Percentiles rank a stretch among this genome's conserved stretches.
Evolutionary conservation across 768 basidiomycete genomes (phyloP).

Genomic region (Phaffia australis): DNA sequence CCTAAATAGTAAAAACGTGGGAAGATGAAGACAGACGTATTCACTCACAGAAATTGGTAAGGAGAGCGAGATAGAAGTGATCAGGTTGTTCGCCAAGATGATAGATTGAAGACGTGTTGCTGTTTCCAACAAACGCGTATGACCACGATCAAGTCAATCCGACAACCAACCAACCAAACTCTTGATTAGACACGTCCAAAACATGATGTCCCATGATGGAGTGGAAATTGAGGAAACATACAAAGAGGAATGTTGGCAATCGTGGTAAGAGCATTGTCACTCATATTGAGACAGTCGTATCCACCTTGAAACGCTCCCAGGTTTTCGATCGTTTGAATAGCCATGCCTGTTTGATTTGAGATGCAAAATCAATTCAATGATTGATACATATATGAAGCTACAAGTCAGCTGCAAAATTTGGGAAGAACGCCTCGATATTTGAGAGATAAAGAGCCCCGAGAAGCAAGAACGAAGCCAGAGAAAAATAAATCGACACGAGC

Average conservation of each 20-base stretch:
- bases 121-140: neutral
- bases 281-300: slow-evolving; percentile 25
- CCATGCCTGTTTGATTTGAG: slow-evolving; percentile 10
- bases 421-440: too few relatives aligned
- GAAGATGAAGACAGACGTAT: neutral
- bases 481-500: neutral
- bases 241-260: slow-evolving; percentile 26
- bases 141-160: neutral
- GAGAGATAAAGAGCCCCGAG: neutral
- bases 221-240: neutral
- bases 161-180: neutral
- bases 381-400: neutral
- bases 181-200: neutral
- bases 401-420: too few relatives aligned
- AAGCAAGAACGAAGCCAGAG: neutral
- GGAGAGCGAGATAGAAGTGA: slow-evolving; percentile 21
- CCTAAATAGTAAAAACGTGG: neutral
- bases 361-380: neutral
- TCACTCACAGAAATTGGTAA: slow-evolving; percentile 12
- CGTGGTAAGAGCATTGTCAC: slow-evolving; percentile 20
- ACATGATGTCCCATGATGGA: neutral
- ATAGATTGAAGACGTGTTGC: slow-evolving; percentile 24
- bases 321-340: slow-evolving; percentile 24
- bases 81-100: slow-evolving; percentile 23
- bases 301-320: slow-evolving; percentile 25